Evolutionary conservation across 306 rosid species (phyloP), one percentile per base, ranked within the genome.

Genomic region (Oxytropis ochrocephala): DNA sequence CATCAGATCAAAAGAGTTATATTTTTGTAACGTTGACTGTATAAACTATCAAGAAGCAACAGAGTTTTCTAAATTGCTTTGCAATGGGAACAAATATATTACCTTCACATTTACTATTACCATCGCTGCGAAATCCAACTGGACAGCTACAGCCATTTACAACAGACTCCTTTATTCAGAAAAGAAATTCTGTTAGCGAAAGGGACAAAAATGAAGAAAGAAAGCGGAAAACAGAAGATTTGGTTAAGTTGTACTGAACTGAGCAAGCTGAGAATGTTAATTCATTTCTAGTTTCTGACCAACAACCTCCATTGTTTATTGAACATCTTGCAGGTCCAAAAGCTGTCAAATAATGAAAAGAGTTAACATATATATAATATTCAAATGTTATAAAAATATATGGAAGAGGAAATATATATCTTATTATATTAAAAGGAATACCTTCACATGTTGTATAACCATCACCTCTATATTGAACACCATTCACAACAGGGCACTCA

Each of bases 271-370:
- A 84, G 85, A 77, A 77, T 57, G 81, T 61, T 6, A 70, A 36
- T 70, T 70, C 82, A 7, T 88, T 35, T 80, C 11, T 84, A 42
- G 73, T 74, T 12, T 84, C 95, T 21, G 89, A 85, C 99, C 99
- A 94, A 78, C 99, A 94, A 13, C 97, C 97, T 63, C 99, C 99
- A 38, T 90, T 84, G 80, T 84, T 81, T 57, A 88, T 50, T 13
- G 95, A 41, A 52, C 99, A 94, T 78, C 99, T 90, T 64, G 99
- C 95, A 33, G 95, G 89, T 38, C 99, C 99, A 81, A 75, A 90
- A 74, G 95, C 99, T 94, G 92, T 81, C 32, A 74, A 71, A 64
- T 24, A 63, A 73, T 46, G 62, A 33, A 46, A 58, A 59, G 54
- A 42, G 55, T 71, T 17, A 43, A 19, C n/a, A 58, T 44, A 47